A percentile compares a stretch with the other conserved stretches of the same genome.
phyloP scores from a whole-genome alignment of 2,329 filamentous ascomycete species.

The Xylariaceae sp. region DNA sequence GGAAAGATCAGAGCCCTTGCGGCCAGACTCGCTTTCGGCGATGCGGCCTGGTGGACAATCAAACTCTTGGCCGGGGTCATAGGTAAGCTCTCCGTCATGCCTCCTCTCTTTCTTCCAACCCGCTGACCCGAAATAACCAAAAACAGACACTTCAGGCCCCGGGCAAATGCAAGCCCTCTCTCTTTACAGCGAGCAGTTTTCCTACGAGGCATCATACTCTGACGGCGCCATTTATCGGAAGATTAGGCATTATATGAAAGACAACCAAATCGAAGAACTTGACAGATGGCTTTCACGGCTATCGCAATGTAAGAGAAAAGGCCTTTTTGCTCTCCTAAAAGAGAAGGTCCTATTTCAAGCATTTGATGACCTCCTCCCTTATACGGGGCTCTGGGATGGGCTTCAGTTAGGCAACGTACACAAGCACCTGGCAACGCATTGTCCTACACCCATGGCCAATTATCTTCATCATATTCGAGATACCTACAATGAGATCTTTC shows the following conservation, averaged over 20 bases:
- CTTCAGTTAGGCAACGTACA: background rate
- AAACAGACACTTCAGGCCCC: background rate
- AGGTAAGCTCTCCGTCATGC: background rate
- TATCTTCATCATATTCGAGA: background rate
- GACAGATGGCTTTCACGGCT: background rate
- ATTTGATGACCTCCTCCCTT: background rate
- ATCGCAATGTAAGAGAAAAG: background rate
- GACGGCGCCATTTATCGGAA: background rate
- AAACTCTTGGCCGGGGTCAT: background rate
- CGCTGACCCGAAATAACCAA: no score
- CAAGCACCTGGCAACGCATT: background rate
- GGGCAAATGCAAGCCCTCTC: background rate
- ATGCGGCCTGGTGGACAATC: background rate
- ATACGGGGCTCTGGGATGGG: background rate
- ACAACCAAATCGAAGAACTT: background rate
- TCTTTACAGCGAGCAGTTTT: background rate
- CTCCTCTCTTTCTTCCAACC: background rate
- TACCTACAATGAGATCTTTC: background rate
- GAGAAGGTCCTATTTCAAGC: background rate
- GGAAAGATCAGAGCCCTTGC: background rate
- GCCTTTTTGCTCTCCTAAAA: background rate
- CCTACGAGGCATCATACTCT: background rate
- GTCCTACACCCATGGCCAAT: background rate
- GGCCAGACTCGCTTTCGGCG: background rate
- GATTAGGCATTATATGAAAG: background rate